Percentiles rank a stretch among this genome's conserved stretches.
phyloP scores from a whole-genome alignment of 2,329 filamentous ascomycete species.

The Colletotrichum euphorbiae region DNA sequence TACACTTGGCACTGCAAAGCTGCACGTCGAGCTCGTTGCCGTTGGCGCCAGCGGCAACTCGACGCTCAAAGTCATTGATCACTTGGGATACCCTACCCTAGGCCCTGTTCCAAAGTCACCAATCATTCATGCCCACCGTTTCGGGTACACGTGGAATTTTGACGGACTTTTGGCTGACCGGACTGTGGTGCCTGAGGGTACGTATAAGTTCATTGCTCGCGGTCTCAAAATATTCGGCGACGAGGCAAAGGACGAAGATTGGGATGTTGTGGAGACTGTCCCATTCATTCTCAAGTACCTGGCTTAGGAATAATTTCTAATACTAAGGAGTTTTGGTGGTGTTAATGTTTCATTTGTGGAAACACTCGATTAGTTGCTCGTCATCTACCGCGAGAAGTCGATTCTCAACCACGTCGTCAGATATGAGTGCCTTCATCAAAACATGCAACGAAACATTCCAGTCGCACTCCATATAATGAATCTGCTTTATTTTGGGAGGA shows the following conservation, averaged over 20 bases:
- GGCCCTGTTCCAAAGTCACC: slow-evolving; percentile 42
- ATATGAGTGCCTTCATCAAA: slow-evolving; percentile 41
- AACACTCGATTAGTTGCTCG: too few species aligned
- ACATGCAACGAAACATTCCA: too few species aligned
- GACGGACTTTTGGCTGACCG: slow-evolving; percentile 43
- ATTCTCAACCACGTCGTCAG: neutral
- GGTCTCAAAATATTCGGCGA: slow-evolving; percentile 46
- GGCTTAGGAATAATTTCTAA: neutral
- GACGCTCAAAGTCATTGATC: slow-evolving; percentile 32
- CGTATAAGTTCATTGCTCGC: slow-evolving; percentile 43
- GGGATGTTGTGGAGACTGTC: slow-evolving; percentile 41
- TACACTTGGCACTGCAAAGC: slow-evolving; percentile 39
- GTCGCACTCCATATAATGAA: too few species aligned
- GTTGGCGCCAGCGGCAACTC: slow-evolving; percentile 29
- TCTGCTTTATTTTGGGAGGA: neutral
- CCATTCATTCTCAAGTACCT: slow-evolving; percentile 38
- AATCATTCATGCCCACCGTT: slow-evolving; percentile 27
- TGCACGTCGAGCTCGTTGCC: slow-evolving; percentile 43
- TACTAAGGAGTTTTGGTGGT: too few species aligned
- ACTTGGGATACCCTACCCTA: slow-evolving; percentile 42
- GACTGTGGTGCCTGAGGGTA: slow-evolving; percentile 42
- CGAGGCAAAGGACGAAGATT: slow-evolving; percentile 42
- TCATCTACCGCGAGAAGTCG: too few species aligned
- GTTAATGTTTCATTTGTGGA: too few species aligned
- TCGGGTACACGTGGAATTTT: slow-evolving; percentile 37